Percentiles rank a stretch among this genome's conserved stretches.
Evolutionary conservation across 2,329 filamentous ascomycete genomes (phyloP).

Genomic region (Tympanopsis confertula): DNA sequence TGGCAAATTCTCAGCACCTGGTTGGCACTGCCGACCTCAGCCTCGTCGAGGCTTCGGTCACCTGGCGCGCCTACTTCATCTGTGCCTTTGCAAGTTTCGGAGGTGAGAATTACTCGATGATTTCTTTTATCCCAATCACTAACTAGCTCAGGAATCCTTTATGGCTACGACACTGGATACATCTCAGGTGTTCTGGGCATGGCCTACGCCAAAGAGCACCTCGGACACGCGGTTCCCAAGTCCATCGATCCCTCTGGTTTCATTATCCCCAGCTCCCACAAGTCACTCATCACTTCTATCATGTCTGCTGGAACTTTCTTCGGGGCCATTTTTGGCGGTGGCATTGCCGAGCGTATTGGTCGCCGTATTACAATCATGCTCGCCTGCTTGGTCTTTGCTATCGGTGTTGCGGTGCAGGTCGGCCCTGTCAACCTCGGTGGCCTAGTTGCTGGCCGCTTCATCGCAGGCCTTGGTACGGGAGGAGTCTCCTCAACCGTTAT

Average conservation of each 20-base stretch:
- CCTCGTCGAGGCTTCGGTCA: constrained; percentile 1
- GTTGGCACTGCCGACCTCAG: constrained; percentile 37
- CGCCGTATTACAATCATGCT: constrained; percentile 59
- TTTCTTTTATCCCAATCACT: too few species aligned
- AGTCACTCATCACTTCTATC: constrained; percentile 59
- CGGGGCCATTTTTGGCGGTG: constrained; percentile 65
- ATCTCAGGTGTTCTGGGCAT: constrained; percentile 25
- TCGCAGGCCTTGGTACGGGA: constrained; percentile 69
- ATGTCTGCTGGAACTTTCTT: constrained; percentile 71
- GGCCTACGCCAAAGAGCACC: constrained; percentile 21
- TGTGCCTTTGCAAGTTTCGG: constrained; percentile 20
- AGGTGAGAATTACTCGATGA: too few species aligned
- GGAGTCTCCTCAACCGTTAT: constrained; percentile 73
- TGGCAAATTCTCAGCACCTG: too few species aligned
- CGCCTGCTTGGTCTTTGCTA: constrained; percentile 59
- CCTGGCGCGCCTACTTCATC: constrained; percentile 12
- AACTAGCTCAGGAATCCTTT: constrained; percentile 20
- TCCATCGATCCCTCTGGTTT: too few species aligned
- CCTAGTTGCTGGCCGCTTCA: constrained; percentile 62
- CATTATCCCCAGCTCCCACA: constrained; percentile 26
- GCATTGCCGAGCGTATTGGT: constrained; percentile 64
- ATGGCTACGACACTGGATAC: constrained; percentile 26
- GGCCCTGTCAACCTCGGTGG: constrained; percentile 41
- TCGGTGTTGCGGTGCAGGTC: constrained; percentile 60
- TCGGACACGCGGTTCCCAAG: too few species aligned